These are phyloP conservation scores for Glutinoglossum americanum DNA, from an alignment of 495 filamentous ascomycete species.

Conservation along the genomic window DNA sequence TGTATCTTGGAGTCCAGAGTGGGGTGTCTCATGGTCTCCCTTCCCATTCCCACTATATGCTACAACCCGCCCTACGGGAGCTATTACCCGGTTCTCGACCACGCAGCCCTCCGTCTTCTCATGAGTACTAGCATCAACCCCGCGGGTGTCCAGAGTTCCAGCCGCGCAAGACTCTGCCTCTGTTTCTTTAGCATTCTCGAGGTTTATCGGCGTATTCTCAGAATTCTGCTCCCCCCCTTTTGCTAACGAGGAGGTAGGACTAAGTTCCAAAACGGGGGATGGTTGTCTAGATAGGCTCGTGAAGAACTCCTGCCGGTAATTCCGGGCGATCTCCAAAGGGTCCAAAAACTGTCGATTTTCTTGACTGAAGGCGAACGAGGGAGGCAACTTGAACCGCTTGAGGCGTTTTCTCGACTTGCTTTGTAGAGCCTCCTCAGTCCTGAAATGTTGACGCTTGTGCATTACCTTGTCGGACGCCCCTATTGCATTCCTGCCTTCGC, in stretches of 20 bases:
- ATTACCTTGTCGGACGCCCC: neutral
- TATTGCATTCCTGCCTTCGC: neutral
- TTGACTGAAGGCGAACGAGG: conserved; percentile 7
- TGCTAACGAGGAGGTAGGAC: neutral
- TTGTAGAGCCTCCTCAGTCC: neutral
- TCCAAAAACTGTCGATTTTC: conserved; percentile 6
- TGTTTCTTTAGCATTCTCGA: neutral
- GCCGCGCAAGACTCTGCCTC: no score
- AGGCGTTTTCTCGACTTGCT: neutral
- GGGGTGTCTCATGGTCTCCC: neutral
- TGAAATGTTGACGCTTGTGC: neutral
- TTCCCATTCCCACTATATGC: neutral
- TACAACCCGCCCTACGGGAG: neutral
- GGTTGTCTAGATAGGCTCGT: neutral
- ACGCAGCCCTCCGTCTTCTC: neutral
- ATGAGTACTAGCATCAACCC: no score
- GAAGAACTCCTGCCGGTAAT: conserved; percentile 11
- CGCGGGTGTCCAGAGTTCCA: no score
- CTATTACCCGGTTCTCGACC: neutral
- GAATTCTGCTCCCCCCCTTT: neutral
- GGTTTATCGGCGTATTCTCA: neutral
- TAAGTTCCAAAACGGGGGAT: neutral
- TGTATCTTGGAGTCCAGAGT: neutral
- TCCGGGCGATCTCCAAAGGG: conserved; percentile 9
- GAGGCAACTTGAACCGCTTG: conserved; percentile 1